A percentile compares a stretch with the other conserved stretches of the same genome.
Conservation (phyloP, 2,329 filamentous ascomycete species). For the Aciculosporium take region DNA sequence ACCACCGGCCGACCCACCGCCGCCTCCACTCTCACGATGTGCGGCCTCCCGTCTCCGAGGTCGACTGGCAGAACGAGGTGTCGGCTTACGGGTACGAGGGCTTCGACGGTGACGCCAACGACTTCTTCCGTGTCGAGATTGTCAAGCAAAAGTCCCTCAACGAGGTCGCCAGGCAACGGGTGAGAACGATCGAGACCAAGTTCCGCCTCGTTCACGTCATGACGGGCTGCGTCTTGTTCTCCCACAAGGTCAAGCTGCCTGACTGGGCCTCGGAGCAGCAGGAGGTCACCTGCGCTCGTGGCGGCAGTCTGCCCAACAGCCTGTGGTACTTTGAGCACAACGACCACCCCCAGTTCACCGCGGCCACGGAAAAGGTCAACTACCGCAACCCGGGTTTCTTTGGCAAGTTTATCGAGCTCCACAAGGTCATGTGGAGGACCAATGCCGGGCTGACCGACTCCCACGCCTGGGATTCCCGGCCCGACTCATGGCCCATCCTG, state of each 20-base stretch:
- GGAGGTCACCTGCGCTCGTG: conserved; percentile 91
- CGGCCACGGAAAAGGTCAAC: conserved; percentile 81
- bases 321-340: conserved; percentile 95
- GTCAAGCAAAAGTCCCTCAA: conserved; percentile 77
- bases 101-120: conserved; percentile 92
- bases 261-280: conserved; percentile 98
- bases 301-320: conserved; percentile 87
- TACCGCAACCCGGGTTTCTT: conserved; percentile 91
- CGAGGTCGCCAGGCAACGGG: conserved; percentile 61
- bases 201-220: conserved; percentile 92
- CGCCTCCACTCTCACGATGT: conserved; percentile 94
- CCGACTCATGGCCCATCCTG: conserved; percentile 82
- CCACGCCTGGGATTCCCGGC: conserved; percentile 95
- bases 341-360: conserved; percentile 61
- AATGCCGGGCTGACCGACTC: conserved; percentile 94
- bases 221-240: conserved; percentile 93
- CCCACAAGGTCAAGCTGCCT: conserved; percentile 96
- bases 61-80: conserved; percentile 89
- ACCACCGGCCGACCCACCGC: conserved; percentile 70
- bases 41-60: conserved; percentile 71
- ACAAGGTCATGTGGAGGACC: conserved; percentile 97
- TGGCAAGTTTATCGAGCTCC: conserved; percentile 93
- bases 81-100: conserved; percentile 96
- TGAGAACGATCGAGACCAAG: conserved; percentile 92
- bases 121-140: conserved; percentile 90